Percentiles rank a stretch among this genome's conserved stretches.
Evolutionary conservation across 805 yeast genomes (phyloP).

Genomic region (Schwanniomyces yamadae): DNA sequence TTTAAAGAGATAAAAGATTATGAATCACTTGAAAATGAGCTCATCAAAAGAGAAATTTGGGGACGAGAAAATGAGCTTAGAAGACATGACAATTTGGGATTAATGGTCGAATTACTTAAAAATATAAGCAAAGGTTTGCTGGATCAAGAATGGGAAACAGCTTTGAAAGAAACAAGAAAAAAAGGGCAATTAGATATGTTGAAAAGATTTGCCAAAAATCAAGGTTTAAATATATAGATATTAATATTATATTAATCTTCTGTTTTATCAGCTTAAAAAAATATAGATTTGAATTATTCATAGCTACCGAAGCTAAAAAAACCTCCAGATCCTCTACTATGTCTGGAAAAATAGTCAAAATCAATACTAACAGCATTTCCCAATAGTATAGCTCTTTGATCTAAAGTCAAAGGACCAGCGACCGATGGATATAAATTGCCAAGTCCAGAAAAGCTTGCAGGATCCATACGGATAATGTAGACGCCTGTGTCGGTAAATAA

Average conservation of each 20-base stretch:
- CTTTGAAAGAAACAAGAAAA: slow-evolving; percentile 24
- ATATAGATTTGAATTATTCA: slow-evolving; percentile 8
- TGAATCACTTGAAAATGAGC: slow-evolving; percentile 37
- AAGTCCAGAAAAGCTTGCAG: slow-evolving; percentile 60
- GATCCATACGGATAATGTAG: slow-evolving; percentile 82
- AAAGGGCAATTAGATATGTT: slow-evolving; percentile 9
- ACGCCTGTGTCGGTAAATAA: slow-evolving; percentile 94
- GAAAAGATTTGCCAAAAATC: slow-evolving; percentile 3
- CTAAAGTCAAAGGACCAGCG: slow-evolving; percentile 60
- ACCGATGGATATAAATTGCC: slow-evolving; percentile 50
- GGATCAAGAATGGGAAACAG: slow-evolving; percentile 40
- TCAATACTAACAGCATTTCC: slow-evolving; percentile 91
- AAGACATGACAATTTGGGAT: slow-evolving; percentile 51
- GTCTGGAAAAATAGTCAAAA: slow-evolving; percentile 96
- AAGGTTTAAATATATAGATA: slow-evolving; percentile 1
- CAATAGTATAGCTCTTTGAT: slow-evolving; percentile 80
- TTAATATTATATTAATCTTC: neutral
- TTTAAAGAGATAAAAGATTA: slow-evolving; percentile 40
- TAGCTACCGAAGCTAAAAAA: slow-evolving; percentile 36
- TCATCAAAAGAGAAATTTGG: slow-evolving; percentile 52
- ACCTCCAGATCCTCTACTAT: slow-evolving; percentile 54
- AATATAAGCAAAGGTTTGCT: slow-evolving; percentile 32
- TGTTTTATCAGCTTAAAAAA: neutral
- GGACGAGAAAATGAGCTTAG: slow-evolving; percentile 53
- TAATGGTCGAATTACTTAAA: slow-evolving; percentile 47